Evolutionary conservation across 306 rosid species (phyloP).

Genomic region (Malus fusca): DNA sequence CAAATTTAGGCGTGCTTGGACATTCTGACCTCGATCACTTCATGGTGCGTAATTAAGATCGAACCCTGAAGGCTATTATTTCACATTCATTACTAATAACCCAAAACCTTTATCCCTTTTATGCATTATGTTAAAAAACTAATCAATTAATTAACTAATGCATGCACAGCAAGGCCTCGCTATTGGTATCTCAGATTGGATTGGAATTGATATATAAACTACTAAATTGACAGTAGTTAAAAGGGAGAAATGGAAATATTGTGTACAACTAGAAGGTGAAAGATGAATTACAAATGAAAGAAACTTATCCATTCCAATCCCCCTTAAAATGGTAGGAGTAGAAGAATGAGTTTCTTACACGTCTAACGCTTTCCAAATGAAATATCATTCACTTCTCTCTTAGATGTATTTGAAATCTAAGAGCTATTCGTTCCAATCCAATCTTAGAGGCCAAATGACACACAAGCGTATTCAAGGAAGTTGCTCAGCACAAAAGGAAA

Average conservation of each 20-base stretch:
- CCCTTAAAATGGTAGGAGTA: background rate
- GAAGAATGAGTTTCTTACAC: background rate
- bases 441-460: background rate
- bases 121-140: background rate
- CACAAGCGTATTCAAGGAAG: too few relatives aligned
- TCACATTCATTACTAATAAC: background rate
- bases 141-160: background rate
- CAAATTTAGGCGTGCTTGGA: slow-evolving; percentile 15
- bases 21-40: slow-evolving; percentile 75
- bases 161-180: background rate
- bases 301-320: background rate
- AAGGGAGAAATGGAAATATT: background rate
- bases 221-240: background rate
- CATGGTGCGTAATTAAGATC: slow-evolving; percentile 44
- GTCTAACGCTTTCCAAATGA: background rate
- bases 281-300: background rate
- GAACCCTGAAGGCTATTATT: background rate
- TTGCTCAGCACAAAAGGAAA: too few relatives aligned
- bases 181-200: background rate
- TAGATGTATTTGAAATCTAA: too few relatives aligned
- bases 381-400: background rate
- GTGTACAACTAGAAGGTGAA: background rate
- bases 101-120: background rate
- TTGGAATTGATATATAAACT: background rate
- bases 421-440: background rate